Percentiles rank a stretch among this genome's conserved stretches.
These are phyloP conservation scores for Camellia oleifera DNA, from an alignment of 179 eudicot species.

Conservation along the genomic window DNA sequence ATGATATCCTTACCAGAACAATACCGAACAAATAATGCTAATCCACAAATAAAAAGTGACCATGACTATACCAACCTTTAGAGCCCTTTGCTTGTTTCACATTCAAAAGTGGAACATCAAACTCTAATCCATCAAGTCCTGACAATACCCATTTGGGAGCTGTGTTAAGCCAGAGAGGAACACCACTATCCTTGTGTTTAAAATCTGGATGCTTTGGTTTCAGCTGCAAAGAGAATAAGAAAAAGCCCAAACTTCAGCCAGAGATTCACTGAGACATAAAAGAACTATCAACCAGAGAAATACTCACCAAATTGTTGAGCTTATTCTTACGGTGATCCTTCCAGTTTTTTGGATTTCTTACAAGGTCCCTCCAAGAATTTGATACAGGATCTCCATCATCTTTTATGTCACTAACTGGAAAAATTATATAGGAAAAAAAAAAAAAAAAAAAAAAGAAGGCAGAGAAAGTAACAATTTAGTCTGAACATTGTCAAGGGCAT, in stretches of 20 bases:
- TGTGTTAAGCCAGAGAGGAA: conserved; percentile 33
- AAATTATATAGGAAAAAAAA: not conserved
- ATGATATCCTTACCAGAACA: not conserved
- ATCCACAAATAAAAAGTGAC: not conserved
- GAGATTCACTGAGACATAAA: conserved; percentile 1
- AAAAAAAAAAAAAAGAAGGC: not conserved
- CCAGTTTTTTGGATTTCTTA: conserved; percentile 43
- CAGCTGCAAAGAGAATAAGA: conserved; percentile 14
- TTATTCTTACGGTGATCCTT: conserved; percentile 40
- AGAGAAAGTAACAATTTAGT: not conserved
- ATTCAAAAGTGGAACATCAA: conserved; percentile 19
- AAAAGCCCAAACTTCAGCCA: not conserved
- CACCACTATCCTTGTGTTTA: conserved; percentile 37
- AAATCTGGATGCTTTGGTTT: conserved; percentile 48
- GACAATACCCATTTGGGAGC: conserved; percentile 38
- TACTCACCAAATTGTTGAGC: conserved; percentile 33
- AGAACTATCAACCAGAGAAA: not conserved
- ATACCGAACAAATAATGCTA: not conserved
- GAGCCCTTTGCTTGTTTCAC: conserved; percentile 3
- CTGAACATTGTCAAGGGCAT: not conserved
- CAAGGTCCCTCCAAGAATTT: conserved; percentile 39
- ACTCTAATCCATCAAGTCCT: conserved; percentile 27
- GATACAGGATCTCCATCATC: conserved; percentile 12
- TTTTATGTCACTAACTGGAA: conserved; percentile 22
- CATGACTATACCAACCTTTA: conserved; percentile 4